Evolutionary conservation across 768 basidiomycete genomes (phyloP).

Genomic region (Rossbeevera mucosa): DNA sequence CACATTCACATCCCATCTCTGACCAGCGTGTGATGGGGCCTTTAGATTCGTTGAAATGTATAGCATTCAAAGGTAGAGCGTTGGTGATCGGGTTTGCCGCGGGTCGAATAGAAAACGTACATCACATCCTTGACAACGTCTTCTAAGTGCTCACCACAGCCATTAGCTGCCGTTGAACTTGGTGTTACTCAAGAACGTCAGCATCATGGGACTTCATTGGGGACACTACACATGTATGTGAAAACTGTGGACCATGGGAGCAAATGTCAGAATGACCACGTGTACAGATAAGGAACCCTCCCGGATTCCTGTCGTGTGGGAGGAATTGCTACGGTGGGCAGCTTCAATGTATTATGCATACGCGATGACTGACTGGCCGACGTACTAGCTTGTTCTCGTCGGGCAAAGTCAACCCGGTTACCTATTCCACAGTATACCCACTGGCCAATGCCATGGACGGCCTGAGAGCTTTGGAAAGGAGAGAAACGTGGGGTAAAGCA

Average conservation of each 20-base stretch:
- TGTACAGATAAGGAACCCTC: constrained; percentile 57
- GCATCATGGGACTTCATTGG: constrained; percentile 84
- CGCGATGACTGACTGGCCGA: constrained; percentile 2
- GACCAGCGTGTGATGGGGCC: not conserved
- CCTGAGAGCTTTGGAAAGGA: constrained; percentile 66
- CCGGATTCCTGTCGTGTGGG: constrained; percentile 67
- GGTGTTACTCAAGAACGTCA: constrained; percentile 80
- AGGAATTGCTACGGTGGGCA: constrained; percentile 58
- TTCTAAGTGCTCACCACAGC: constrained; percentile 2
- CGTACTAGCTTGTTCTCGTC: constrained; percentile 64
- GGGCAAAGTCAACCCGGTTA: constrained; percentile 60
- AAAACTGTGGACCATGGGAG: not conserved
- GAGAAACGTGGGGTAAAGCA: constrained; percentile 93
- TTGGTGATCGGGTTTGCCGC: constrained; percentile 76
- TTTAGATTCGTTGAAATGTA: constrained; percentile 82
- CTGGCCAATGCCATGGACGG: constrained; percentile 66
- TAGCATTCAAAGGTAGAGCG: constrained; percentile 90
- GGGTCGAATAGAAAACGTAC: constrained; percentile 23
- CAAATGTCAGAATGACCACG: not conserved
- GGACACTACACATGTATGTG: constrained; percentile 69
- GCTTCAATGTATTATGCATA: not conserved
- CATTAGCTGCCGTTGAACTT: constrained; percentile 76
- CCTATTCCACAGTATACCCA: constrained; percentile 65
- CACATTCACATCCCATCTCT: not conserved
- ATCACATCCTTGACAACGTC: not conserved